phyloP scores from a whole-genome alignment of 768 basidiomycete genomes.

The Pisolithus orientalis region DNA sequence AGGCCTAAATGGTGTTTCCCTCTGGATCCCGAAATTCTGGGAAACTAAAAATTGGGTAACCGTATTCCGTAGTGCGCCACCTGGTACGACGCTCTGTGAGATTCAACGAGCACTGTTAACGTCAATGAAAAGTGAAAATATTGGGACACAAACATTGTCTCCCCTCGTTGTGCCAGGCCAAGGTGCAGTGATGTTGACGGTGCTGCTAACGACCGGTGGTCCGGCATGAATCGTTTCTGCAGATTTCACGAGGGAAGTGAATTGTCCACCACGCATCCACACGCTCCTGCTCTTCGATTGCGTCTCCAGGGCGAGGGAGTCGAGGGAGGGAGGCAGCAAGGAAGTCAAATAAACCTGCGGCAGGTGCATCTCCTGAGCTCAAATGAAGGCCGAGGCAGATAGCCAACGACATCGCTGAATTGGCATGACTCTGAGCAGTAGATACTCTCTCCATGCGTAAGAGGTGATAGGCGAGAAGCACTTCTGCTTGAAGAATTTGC shows the following conservation, averaged over 20 bases:
- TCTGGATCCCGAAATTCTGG: conserved; percentile 6
- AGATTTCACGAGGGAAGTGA: conserved; percentile 29
- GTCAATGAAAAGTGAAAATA: no score
- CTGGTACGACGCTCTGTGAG: no score
- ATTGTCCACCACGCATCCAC: conserved; percentile 35
- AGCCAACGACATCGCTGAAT: conserved; percentile 41
- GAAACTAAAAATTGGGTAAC: conserved; percentile 13
- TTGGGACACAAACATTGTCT: conserved; percentile 5
- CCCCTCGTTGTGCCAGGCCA: conserved; percentile 31
- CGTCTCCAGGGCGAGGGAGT: conserved; percentile 28
- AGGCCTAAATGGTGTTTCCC: conserved; percentile 8
- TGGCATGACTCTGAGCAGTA: conserved; percentile 54
- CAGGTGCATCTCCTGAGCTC: conserved; percentile 5
- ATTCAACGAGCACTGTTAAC: no score
- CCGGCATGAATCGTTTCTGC: conserved; percentile 24
- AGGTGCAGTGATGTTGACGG: conserved; percentile 29
- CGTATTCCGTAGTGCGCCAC: conserved; percentile 1
- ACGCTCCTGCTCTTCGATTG: conserved; percentile 32
- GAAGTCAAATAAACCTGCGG: conserved; percentile 6
- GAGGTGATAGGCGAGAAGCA: conserved; percentile 63
- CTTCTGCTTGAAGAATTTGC: conserved; percentile 53
- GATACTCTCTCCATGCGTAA: conserved; percentile 52
- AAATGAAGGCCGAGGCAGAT: conserved; percentile 44
- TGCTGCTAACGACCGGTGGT: conserved; percentile 23
- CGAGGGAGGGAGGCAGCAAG: not conserved